Percentiles rank a stretch among this genome's conserved stretches.
phyloP scores from a whole-genome alignment of 78 protist genomes.

The Dictyostelium firmibasis region DNA sequence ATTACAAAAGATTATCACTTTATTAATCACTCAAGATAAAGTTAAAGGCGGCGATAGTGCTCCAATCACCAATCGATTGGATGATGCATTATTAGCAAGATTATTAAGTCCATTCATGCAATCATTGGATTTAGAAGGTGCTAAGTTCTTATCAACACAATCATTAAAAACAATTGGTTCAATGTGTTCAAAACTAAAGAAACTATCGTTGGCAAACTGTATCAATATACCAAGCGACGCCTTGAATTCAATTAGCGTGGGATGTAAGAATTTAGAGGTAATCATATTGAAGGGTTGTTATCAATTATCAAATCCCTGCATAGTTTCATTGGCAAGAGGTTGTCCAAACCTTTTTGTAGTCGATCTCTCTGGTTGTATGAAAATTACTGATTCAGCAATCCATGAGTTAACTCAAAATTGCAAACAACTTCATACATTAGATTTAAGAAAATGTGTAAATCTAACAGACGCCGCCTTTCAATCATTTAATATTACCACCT shows the following conservation, averaged over 20 bases:
- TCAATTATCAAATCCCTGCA: constrained; percentile 17
- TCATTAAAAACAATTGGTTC: constrained; percentile 7
- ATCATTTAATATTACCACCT: constrained; percentile 13
- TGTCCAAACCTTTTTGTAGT: constrained; percentile 42
- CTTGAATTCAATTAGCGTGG: background rate
- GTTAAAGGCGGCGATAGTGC: constrained; percentile 12
- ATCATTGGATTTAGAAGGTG: constrained; percentile 48
- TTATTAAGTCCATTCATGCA: background rate
- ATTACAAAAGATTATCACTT: constrained; percentile 44
- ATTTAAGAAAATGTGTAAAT: constrained; percentile 38
- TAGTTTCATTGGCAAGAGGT: constrained; percentile 34
- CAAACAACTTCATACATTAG: constrained; percentile 45
- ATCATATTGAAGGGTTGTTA: constrained; percentile 22
- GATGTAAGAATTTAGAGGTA: constrained; percentile 23
- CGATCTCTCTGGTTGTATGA: constrained; percentile 64
- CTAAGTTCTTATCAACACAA: background rate
- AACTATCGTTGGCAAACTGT: constrained; percentile 41
- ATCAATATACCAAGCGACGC: constrained; percentile 29
- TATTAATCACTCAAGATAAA: constrained; percentile 35
- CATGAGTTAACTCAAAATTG: constrained; percentile 44
- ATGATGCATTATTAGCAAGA: constrained; percentile 21
- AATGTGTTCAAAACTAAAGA: constrained; percentile 13
- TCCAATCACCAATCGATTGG: constrained; percentile 3
- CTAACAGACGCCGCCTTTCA: constrained; percentile 65
- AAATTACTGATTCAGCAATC: constrained; percentile 28